A percentile compares a stretch with the other conserved stretches of the same genome.
phyloP scores from a whole-genome alignment of 225 moss, liverwort and hornwort genomes.

The Physcomitrellopsis africana region DNA sequence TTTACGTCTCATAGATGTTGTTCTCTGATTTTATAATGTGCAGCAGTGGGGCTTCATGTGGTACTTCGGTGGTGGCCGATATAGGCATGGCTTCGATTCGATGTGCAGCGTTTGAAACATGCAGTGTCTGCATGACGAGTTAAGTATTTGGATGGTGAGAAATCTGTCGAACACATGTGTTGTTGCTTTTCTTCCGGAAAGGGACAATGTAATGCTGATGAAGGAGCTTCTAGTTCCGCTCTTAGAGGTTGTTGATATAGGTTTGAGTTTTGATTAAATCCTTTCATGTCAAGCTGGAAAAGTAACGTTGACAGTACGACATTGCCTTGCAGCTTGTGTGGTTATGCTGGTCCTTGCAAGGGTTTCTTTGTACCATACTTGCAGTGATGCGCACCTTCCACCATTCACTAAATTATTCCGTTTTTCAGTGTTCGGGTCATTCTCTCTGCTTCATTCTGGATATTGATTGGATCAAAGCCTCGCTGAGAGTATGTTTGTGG shows the following conservation, averaged over 20 bases:
- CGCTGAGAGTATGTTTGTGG: background rate
- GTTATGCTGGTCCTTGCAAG: background rate
- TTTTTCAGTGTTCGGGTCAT: background rate
- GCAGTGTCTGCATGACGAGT: slow-evolving; percentile 12
- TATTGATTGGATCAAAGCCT: background rate
- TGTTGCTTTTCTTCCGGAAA: background rate
- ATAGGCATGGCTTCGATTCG: background rate
- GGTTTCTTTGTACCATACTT: background rate
- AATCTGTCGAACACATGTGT: background rate
- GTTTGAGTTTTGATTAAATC: background rate
- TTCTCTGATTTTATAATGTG: too few relatives aligned
- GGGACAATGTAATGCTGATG: background rate
- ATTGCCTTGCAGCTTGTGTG: background rate
- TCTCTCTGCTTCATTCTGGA: background rate
- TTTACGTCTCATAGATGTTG: too few relatives aligned
- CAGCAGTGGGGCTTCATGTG: too few relatives aligned
- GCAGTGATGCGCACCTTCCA: background rate
- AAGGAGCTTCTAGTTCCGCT: background rate
- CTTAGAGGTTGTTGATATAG: background rate
- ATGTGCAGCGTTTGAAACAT: slow-evolving; percentile 17
- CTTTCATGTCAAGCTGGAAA: background rate
- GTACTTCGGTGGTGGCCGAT: too few relatives aligned
- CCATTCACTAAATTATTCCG: background rate
- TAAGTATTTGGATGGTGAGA: background rate
- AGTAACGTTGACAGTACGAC: background rate